Evolutionary conservation across 768 basidiomycete species (phyloP), one percentile per base, ranked within the genome.

Genomic region (Solioccasus polychromus): DNA sequence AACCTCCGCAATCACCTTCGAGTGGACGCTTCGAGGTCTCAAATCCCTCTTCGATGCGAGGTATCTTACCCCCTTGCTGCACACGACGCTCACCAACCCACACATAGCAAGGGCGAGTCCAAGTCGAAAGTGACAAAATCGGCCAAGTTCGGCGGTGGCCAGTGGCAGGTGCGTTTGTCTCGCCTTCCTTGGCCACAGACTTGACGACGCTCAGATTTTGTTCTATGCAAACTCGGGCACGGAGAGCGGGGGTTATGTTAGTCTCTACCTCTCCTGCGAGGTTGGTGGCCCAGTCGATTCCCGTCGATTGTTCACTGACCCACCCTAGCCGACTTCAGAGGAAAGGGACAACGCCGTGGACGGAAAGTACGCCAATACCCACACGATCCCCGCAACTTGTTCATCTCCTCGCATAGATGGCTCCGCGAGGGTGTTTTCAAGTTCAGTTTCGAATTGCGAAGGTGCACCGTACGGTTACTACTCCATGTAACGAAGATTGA

Each of bases 221-320:
- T 91, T 91, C 68, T 93, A 92, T 60, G 76, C 89, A 5, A 92
- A 90, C 60, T 83, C 87, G 31, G 88, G 88, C 0, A 77, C 75
- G 17, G 69, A 74, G n/a, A 75, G 76, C 34, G 76, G 79, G 38
- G 71, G 69, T 3, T 86, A 76, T 56, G 76, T 89, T 25, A 88
- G 86, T 62, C 59, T 92, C 32, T 92, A 89, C 63, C 73, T 92
- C 19, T 85, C 85, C 9, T 90, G 89, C 50, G 88, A 91, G 71
- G 89, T 89, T 46, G 42, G 80, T 57, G 60, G 15, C 4, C n/a
- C 23, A 22, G 15, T 17, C 15, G 11, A 36, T 25, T 29, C n/a
- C n/a, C 34, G 2, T 19, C n/a, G 14, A 31, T 19, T 29, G 18
- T 52, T 30, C 29, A 18, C 20, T 53, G 26, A 64, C 44, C 22